Evolutionary conservation across 2,329 filamentous ascomycete species (phyloP), one percentile per base, ranked within the genome.

Genomic region (Magnaporthiopsis rhizophila): DNA sequence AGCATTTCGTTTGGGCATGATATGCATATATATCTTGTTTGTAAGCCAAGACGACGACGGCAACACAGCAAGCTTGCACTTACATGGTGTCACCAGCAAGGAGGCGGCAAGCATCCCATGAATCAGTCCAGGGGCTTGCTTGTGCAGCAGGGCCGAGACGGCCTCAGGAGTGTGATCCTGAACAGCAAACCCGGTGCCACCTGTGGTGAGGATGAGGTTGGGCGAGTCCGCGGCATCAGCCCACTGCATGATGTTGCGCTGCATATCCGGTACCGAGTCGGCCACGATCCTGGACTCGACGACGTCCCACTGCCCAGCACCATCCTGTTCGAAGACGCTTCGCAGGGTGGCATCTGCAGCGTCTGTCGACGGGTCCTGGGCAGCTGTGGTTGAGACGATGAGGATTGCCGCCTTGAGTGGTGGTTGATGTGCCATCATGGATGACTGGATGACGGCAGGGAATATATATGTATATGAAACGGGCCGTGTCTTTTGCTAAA

Each of bases 71-170:
- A 58, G 11, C 28, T 7, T 24, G 64, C 36, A 38, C 90, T 79
- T 79, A 96, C 92, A 99, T 60, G 94, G 93, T 3, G 95, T 99
- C 45, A 98, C 87, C 58, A 86, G 80, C 21, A 97, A 79, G 0
- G 94, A 98, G 26, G 91, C 82, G 7, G 92, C 83, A 58, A 99
- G 81, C 94, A 99, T 99, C 68, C 88, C 92, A 77, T 99, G 93
- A n/a, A 97, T 89, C 62, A 99, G 81, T 0, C 95, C 95, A 0
- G 92, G 87, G 0, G 95, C 95, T 74, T 94, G 86, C 73, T 90
- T 92, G 71, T 97, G 88, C 58, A 98, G 81, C 57, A 98, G 77
- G 6, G 88, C 85, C 18, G 82, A 78, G n/a, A 97, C 84, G 62
- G 92, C 93, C 89, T 63, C 26, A 2, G 95, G 95, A 0, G 95